A percentile compares a stretch with the other conserved stretches of the same genome.
phyloP scores from a whole-genome alignment of 2,329 filamentous ascomycete genomes.

The Aspergillus sp. region DNA sequence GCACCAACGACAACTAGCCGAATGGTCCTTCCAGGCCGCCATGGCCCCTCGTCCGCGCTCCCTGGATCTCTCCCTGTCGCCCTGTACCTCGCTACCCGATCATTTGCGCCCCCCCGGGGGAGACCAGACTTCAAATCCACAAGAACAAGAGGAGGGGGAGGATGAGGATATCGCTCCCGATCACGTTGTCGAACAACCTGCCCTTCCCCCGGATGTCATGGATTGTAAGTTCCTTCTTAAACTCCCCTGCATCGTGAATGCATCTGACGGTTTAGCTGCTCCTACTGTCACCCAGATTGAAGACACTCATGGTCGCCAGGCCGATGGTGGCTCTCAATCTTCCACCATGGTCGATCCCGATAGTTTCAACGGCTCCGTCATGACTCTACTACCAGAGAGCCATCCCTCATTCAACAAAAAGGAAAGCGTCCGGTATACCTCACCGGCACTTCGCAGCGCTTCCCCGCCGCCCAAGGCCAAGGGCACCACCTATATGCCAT shows the following conservation, averaged over 20 bases:
- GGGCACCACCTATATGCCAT: constrained; percentile 19
- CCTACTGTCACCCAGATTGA: constrained; percentile 16
- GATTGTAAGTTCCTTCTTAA: constrained; percentile 12
- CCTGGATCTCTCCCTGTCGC: constrained; percentile 30
- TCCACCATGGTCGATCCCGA: constrained; percentile 29
- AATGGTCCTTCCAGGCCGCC: constrained; percentile 37
- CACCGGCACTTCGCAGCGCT: constrained; percentile 19
- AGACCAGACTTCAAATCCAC: background rate
- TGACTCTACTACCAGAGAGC: constrained; percentile 26
- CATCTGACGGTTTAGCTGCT: constrained; percentile 13
- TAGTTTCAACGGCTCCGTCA: constrained; percentile 27
- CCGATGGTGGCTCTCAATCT: constrained; percentile 25
- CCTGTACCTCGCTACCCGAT: constrained; percentile 24
- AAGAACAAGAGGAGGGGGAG: constrained; percentile 7
- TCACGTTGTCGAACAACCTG: constrained; percentile 8
- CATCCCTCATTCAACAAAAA: constrained; percentile 20
- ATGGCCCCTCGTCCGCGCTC: constrained; percentile 29
- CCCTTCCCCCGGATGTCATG: constrained; percentile 7
- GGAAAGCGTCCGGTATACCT: constrained; percentile 25
- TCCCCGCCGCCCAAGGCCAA: constrained; percentile 18
- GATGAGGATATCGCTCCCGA: constrained; percentile 10
- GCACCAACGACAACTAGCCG: constrained; percentile 36
- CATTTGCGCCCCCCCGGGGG: constrained; percentile 13
- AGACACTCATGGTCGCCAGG: constrained; percentile 16
- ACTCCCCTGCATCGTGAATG: background rate